These are phyloP conservation scores for Hypoxylon sp. DNA, from an alignment of 2,329 filamentous ascomycete species.

Conservation along the genomic window DNA sequence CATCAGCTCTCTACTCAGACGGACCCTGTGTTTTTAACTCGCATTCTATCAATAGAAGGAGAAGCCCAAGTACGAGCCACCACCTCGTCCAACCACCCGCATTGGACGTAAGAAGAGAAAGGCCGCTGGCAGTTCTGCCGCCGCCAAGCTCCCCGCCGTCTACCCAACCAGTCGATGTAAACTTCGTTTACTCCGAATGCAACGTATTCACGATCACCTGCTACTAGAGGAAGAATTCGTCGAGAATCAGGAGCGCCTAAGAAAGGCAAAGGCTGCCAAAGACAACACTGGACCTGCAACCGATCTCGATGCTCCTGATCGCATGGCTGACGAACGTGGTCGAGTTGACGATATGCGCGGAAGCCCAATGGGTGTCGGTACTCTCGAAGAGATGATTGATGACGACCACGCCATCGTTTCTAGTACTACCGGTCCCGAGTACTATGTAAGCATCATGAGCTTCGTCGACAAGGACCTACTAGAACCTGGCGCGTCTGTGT, in stretches of 20 bases:
- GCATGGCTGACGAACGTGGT: slow-evolving; percentile 93
- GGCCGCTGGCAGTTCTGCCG: slow-evolving; percentile 90
- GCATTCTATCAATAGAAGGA: slow-evolving; percentile 79
- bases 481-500: slow-evolving; percentile 94
- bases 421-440: slow-evolving; percentile 96
- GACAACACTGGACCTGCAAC: slow-evolving; percentile 75
- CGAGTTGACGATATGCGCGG: slow-evolving; percentile 98
- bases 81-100: slow-evolving; percentile 94
- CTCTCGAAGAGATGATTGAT: slow-evolving; percentile 98
- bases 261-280: slow-evolving; percentile 89
- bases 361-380: slow-evolving; percentile 98
- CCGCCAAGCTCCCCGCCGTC: slow-evolving; percentile 93
- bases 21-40: slow-evolving; percentile 3
- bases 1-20: not conserved
- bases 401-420: slow-evolving; percentile 99
- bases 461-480: slow-evolving; percentile 99
- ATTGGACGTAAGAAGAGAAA: slow-evolving; percentile 99
- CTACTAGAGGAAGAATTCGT: slow-evolving; percentile 98
- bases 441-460: slow-evolving; percentile 99
- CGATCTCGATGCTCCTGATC: slow-evolving; percentile 82
- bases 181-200: slow-evolving; percentile 96
- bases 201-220: slow-evolving; percentile 97
- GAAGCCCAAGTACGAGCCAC: slow-evolving; percentile 99
- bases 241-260: slow-evolving; percentile 96
- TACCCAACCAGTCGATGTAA: slow-evolving; percentile 98